Conservation (phyloP, 805 yeast genomes). For the Yarrowia sp. region DNA sequence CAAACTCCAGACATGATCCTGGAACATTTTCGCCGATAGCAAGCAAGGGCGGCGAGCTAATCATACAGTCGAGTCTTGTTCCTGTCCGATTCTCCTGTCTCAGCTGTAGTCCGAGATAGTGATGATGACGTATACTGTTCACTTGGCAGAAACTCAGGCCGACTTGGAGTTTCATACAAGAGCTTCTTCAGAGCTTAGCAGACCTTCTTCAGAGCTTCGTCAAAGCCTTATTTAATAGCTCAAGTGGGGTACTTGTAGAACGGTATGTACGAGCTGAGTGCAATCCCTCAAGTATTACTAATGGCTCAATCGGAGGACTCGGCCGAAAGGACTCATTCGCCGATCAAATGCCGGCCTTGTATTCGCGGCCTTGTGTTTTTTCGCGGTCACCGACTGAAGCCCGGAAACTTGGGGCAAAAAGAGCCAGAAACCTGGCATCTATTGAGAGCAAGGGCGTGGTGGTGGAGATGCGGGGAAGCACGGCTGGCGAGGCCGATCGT, state of each 20-base stretch:
- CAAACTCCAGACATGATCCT: background rate
- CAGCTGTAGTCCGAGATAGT: background rate
- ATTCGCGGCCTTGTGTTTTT: background rate
- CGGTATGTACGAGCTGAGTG: background rate
- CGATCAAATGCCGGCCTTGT: background rate
- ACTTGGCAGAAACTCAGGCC: too few species aligned
- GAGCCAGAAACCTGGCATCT: background rate
- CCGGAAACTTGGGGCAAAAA: background rate
- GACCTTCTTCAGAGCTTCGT: too few species aligned
- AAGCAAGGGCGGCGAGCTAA: background rate
- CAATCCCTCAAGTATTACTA: too few species aligned
- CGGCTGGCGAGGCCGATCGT: conserved; percentile 1
- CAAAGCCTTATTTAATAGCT: conserved; percentile 2
- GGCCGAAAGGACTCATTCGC: background rate
- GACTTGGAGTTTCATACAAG: too few species aligned
- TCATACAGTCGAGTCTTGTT: background rate
- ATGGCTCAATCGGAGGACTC: too few species aligned
- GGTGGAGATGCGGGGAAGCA: conserved; percentile 2
- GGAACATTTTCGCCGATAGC: background rate
- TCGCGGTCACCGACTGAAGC: background rate
- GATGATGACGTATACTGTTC: too few species aligned
- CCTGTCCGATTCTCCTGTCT: background rate
- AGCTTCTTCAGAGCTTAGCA: too few species aligned
- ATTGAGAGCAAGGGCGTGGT: conserved; percentile 2
- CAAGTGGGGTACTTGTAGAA: background rate